These are phyloP conservation scores for Syzygium aromaticum DNA, from an alignment of 345 rosid species.

Conservation along the genomic window DNA sequence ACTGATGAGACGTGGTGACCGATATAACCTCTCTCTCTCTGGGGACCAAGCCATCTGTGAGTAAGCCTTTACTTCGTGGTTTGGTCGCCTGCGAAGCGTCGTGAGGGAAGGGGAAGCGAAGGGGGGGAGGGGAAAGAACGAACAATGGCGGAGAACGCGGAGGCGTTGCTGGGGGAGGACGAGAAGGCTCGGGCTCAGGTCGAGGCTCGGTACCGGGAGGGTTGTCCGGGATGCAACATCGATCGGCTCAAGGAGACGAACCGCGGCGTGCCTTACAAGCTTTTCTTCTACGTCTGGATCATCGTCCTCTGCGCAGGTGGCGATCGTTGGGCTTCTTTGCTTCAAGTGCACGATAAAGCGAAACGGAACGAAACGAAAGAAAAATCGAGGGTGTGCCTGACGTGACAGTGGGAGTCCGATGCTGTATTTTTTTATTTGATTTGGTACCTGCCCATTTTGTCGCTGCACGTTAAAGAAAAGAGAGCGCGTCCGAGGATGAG, in stretches of 20 bases:
- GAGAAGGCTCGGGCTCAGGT: constrained; percentile 8
- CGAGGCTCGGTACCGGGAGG: background rate
- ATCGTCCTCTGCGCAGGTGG: constrained; percentile 51
- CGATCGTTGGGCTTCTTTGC: background rate
- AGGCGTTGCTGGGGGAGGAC: background rate
- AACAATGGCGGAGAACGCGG: background rate
- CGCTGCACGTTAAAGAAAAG: background rate
- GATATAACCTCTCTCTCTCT: background rate
- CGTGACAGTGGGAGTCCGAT: background rate
- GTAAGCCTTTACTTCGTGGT: background rate
- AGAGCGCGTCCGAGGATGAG: background rate
- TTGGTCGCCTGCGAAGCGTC: background rate
- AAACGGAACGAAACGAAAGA: background rate
- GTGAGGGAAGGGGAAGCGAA: background rate
- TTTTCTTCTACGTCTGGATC: constrained; percentile 38
- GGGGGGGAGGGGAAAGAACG: background rate
- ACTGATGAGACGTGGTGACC: background rate
- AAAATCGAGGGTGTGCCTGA: background rate
- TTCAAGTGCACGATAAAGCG: background rate
- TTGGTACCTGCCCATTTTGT: background rate
- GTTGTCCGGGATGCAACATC: constrained; percentile 41
- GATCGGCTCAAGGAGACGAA: constrained; percentile 22
- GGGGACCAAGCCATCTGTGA: background rate
- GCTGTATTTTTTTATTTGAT: background rate
- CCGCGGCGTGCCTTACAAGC: constrained; percentile 25